These are phyloP conservation scores for Xylaria hypoxylon DNA, from an alignment of 2,329 filamentous ascomycete genomes.

Conservation along the genomic window DNA sequence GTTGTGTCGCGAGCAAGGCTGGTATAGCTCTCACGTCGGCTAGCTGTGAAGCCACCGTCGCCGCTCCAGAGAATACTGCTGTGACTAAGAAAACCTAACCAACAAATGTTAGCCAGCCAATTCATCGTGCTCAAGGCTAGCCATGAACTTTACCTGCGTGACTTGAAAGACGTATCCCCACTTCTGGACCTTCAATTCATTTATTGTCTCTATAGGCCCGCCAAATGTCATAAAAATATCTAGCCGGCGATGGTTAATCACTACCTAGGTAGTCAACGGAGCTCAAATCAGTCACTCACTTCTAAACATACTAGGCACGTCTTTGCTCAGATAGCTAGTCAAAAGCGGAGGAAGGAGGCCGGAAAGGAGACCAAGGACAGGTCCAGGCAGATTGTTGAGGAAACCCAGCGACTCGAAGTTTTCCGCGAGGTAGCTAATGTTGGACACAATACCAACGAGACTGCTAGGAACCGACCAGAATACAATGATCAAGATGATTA, in stretches of 20 bases:
- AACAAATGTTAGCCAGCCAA: slow-evolving; percentile 11
- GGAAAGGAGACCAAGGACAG: slow-evolving; percentile 81
- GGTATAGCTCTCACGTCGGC: slow-evolving; percentile 53
- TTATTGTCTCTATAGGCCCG: slow-evolving; percentile 74
- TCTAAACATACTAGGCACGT: slow-evolving; percentile 82
- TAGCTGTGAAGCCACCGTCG: slow-evolving; percentile 47
- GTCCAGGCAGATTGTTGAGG: slow-evolving; percentile 75
- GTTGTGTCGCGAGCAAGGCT: slow-evolving; percentile 67
- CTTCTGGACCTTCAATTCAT: slow-evolving; percentile 82
- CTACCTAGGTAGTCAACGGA: neutral
- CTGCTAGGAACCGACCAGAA: slow-evolving; percentile 87
- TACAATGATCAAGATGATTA: slow-evolving; percentile 79
- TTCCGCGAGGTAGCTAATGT: slow-evolving; percentile 77
- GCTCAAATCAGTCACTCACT: slow-evolving; percentile 58
- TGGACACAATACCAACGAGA: slow-evolving; percentile 85
- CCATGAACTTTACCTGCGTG: slow-evolving; percentile 54
- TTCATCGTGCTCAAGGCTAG: neutral
- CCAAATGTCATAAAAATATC: slow-evolving; percentile 78
- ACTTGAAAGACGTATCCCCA: slow-evolving; percentile 86
- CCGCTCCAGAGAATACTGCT: slow-evolving; percentile 75
- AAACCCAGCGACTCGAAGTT: slow-evolving; percentile 77
- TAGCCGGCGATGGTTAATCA: slow-evolving; percentile 46
- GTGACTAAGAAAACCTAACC: slow-evolving; percentile 85
- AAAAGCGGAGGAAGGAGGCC: slow-evolving; percentile 84
- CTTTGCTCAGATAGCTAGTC: slow-evolving; percentile 83